Evolutionary conservation across 129 eudicot genomes (phyloP).

Genomic region (Lonicera japonica): DNA sequence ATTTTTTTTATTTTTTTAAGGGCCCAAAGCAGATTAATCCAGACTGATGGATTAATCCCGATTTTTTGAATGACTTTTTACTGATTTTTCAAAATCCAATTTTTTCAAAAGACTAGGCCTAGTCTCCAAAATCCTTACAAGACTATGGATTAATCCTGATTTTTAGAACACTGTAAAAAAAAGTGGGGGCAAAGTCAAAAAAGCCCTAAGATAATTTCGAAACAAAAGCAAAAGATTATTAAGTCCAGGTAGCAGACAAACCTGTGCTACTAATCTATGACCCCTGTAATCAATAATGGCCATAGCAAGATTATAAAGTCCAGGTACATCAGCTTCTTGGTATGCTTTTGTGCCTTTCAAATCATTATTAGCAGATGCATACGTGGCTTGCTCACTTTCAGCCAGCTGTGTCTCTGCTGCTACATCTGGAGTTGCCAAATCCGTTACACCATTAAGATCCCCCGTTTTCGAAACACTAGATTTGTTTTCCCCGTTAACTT

Average conservation of each 20-base stretch:
- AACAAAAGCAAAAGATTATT: background rate
- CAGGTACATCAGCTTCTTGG: conserved; percentile 98
- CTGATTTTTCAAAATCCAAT: too few species aligned
- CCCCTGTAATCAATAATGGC: conserved; percentile 98
- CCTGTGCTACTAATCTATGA: conserved; percentile 99
- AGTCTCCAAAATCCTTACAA: too few species aligned
- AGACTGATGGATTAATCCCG: too few species aligned
- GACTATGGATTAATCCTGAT: too few species aligned
- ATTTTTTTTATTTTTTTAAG: too few species aligned
- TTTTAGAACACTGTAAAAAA: too few species aligned
- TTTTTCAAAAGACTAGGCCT: too few species aligned
- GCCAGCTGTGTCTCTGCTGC: conserved; percentile 74
- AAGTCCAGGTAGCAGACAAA: conserved; percentile 7
- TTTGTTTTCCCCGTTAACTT: conserved; percentile 32
- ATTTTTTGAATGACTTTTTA: too few species aligned
- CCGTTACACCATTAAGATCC: conserved; percentile 32
- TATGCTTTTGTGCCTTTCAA: conserved; percentile 95
- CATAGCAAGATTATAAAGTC: conserved; percentile 98
- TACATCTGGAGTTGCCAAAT: conserved; percentile 42
- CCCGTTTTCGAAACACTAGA: conserved; percentile 23
- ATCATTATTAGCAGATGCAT: conserved; percentile 95
- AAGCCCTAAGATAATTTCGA: too few species aligned
- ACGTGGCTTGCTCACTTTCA: conserved; percentile 99
- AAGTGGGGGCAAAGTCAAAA: too few species aligned
- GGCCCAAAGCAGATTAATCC: too few species aligned